Evolutionary conservation across 129 eudicot species (phyloP).

Genomic region (Flaveria linearis): DNA sequence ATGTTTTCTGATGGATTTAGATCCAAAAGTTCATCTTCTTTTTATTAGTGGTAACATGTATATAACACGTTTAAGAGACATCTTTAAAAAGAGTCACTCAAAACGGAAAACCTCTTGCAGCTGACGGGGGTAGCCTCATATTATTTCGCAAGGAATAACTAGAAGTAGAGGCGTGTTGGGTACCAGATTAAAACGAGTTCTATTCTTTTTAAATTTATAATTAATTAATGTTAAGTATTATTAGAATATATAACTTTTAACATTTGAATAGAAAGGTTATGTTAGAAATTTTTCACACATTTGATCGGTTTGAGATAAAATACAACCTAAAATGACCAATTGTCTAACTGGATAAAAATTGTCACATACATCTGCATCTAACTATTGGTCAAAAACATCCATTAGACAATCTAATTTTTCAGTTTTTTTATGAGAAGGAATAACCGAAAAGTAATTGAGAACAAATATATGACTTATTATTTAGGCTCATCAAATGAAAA

Average conservation of each 20-base stretch:
- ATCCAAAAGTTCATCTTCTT: not conserved
- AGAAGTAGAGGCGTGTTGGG: not conserved
- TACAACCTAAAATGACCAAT: not conserved
- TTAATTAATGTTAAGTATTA: not conserved
- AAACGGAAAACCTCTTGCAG: not conserved
- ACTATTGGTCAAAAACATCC: not conserved
- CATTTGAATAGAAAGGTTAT: not conserved
- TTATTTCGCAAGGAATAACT: not conserved
- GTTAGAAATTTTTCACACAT: not conserved
- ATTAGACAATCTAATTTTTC: not conserved
- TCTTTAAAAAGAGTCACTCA: not conserved
- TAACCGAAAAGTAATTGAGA: not conserved
- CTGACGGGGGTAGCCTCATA: not conserved
- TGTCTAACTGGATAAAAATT: not conserved
- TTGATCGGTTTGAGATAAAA: not conserved
- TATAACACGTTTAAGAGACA: not conserved
- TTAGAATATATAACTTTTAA: not conserved
- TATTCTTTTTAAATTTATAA: not conserved
- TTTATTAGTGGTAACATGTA: not conserved
- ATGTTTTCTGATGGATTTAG: not conserved
- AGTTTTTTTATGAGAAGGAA: not conserved
- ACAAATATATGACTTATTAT: slow-evolving; percentile 2
- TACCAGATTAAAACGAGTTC: not conserved
- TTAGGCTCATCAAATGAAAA: not conserved
- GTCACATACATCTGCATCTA: not conserved